Percentiles rank a stretch among this genome's conserved stretches.
Evolutionary conservation across 768 basidiomycete genomes (phyloP).

Genomic region (Dioszegia aurantiaca): DNA sequence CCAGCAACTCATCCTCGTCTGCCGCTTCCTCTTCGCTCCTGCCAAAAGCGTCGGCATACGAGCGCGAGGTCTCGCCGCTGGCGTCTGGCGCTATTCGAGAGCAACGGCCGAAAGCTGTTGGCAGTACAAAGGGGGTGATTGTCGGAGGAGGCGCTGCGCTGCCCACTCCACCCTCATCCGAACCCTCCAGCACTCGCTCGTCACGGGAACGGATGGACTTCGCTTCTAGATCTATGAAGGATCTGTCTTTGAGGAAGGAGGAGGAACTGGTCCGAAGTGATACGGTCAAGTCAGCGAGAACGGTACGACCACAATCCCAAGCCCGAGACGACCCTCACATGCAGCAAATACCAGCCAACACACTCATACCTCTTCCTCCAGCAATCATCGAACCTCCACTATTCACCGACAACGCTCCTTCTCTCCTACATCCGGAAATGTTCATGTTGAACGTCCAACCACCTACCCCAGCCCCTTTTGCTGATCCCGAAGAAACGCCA

Average conservation of each 20-base stretch:
- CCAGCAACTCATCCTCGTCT: slow-evolving; percentile 22
- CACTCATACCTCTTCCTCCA: not conserved
- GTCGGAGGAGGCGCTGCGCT: slow-evolving; percentile 9
- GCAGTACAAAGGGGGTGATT: slow-evolving; percentile 5
- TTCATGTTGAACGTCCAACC: slow-evolving; percentile 36
- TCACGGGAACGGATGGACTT: slow-evolving; percentile 1
- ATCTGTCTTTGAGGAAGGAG: not conserved
- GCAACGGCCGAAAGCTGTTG: slow-evolving; percentile 7
- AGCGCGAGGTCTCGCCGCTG: not conserved
- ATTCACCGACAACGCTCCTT: not conserved
- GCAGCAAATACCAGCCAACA: not conserved
- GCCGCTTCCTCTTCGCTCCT: slow-evolving; percentile 27
- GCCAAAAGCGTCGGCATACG: not conserved
- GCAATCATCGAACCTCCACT: not conserved
- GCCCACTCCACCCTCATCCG: slow-evolving; percentile 30
- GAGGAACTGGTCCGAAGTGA: not conserved
- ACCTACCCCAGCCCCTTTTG: slow-evolving; percentile 37
- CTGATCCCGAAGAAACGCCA: slow-evolving; percentile 31
- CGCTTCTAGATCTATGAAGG: slow-evolving; percentile 1
- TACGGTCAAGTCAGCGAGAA: not conserved
- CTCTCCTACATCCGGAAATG: slow-evolving; percentile 1
- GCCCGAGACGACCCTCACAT: slow-evolving; percentile 1
- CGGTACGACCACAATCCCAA: slow-evolving; percentile 4
- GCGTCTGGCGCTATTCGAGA: not conserved
- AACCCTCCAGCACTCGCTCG: slow-evolving; percentile 17